Evolutionary conservation across 2,329 filamentous ascomycete species (phyloP).

Genomic region (Paramyrothecium roridum): DNA sequence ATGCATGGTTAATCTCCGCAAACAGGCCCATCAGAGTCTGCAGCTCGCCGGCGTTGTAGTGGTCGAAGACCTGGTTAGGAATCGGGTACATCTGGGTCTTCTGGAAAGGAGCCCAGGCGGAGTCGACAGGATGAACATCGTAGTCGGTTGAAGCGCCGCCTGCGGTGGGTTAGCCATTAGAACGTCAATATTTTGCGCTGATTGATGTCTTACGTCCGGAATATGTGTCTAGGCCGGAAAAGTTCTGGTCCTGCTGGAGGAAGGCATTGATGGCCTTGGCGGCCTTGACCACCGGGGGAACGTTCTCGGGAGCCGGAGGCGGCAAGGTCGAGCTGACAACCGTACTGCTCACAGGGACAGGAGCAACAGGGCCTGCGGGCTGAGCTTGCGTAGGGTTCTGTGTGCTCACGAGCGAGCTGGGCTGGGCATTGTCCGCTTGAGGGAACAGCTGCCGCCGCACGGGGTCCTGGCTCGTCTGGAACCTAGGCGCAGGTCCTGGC

Average conservation of each 20-base stretch:
- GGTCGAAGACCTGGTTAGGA: conserved; percentile 86
- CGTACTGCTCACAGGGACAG: conserved; percentile 22
- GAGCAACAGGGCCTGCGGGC: conserved; percentile 3
- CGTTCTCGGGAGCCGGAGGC: conserved; percentile 40
- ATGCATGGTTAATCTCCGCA: conserved; percentile 90
- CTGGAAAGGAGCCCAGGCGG: conserved; percentile 85
- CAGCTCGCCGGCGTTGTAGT: conserved; percentile 84
- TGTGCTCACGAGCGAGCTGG: conserved; percentile 5
- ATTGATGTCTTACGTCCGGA: conserved; percentile 67
- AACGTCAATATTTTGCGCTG: neutral
- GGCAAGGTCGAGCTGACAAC: conserved; percentile 30
- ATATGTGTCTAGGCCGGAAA: conserved; percentile 86
- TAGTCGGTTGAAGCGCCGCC: conserved; percentile 92
- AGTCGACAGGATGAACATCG: conserved; percentile 65
- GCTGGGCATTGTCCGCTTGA: conserved; percentile 19
- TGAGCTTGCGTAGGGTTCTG: conserved; percentile 15
- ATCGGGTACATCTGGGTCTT: conserved; percentile 84
- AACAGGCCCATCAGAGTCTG: conserved; percentile 95
- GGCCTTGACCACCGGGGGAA: conserved; percentile 74
- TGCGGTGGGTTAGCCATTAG: conserved; percentile 35
- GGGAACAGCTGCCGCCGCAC: conserved; percentile 51
- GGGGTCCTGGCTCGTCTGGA: conserved; percentile 39
- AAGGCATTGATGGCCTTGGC: conserved; percentile 80
- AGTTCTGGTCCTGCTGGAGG: conserved; percentile 72
- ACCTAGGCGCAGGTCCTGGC: conserved; percentile 57